A percentile compares a stretch with the other conserved stretches of the same genome.
Evolutionary conservation across 2,329 filamentous ascomycete genomes (phyloP).

Genomic region (Colletotrichum sp.): DNA sequence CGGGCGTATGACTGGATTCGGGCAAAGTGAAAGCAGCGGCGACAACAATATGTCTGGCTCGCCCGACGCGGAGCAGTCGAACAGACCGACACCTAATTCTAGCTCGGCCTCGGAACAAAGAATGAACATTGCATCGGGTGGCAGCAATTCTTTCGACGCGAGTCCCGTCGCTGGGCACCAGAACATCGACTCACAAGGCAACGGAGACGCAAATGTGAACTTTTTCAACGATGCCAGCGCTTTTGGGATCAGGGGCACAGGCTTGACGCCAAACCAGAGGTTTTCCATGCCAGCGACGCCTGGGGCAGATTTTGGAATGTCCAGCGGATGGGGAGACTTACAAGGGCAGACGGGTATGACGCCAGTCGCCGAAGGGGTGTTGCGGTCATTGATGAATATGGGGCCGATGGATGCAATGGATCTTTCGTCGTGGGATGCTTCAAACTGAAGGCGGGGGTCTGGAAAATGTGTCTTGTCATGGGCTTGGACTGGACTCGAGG

Average conservation of each 20-base stretch:
- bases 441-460: constrained; percentile 12
- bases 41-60: constrained; percentile 51
- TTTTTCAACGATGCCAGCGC: constrained; percentile 45
- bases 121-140: constrained; percentile 20
- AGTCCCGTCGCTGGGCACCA: constrained; percentile 55
- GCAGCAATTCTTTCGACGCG: constrained; percentile 53
- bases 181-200: constrained; percentile 39
- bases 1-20: constrained; percentile 40
- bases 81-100: constrained; percentile 65
- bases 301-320: constrained; percentile 45
- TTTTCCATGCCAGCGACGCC: constrained; percentile 41
- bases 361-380: constrained; percentile 61
- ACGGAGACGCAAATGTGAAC: constrained; percentile 40
- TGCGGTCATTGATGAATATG: constrained; percentile 63
- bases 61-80: constrained; percentile 55
- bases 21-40: constrained; percentile 46
- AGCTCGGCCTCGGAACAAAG: constrained; percentile 52
- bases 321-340: constrained; percentile 49
- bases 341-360: constrained; percentile 52
- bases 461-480: neutral
- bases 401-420: constrained; percentile 67
- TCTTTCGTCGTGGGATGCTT: constrained; percentile 51
- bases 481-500: neutral
- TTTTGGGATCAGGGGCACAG: constrained; percentile 40
- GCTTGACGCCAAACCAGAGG: constrained; percentile 35